Percentiles rank a stretch among this genome's conserved stretches.
Conservation (phyloP, 345 rosid species). For the Zanthoxylum bungeanum region DNA sequence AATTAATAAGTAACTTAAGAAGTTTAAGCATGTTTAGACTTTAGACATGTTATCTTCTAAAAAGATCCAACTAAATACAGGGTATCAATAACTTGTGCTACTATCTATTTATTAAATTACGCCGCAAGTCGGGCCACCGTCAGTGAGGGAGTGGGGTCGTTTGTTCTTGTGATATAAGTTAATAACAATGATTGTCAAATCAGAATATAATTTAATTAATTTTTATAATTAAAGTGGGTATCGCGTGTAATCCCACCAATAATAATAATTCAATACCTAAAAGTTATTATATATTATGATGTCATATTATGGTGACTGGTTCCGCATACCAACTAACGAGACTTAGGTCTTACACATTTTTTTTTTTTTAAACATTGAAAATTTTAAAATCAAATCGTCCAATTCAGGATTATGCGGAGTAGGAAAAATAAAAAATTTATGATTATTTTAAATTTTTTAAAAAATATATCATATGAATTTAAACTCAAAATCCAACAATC, state of each 20-base stretch:
- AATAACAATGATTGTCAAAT: background rate
- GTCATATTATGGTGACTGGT: background rate
- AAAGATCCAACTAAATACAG: background rate
- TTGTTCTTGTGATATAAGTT: too few relatives aligned
- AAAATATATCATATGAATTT: too few relatives aligned
- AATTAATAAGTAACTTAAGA: background rate
- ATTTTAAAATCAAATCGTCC: too few relatives aligned
- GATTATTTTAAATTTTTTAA: too few relatives aligned
- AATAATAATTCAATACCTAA: background rate
- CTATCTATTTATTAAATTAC: constrained; percentile 14
- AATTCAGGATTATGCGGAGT: too few relatives aligned
- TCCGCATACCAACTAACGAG: background rate
- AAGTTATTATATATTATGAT: background rate
- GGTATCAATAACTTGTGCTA: too few relatives aligned
- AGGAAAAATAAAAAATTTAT: too few relatives aligned
- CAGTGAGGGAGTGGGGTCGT: background rate
- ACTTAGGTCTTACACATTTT: too few relatives aligned
- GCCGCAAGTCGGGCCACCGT: constrained; percentile 21
- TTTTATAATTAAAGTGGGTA: background rate
- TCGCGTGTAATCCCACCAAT: background rate
- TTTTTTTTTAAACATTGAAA: too few relatives aligned
- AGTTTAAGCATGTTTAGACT: background rate
- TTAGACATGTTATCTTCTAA: background rate
- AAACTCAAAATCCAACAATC: too few relatives aligned
- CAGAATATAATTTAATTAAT: background rate